These are phyloP conservation scores for Oryza meyeriana DNA, from an alignment of 176 grass and related monocot species.

Conservation along the genomic window DNA sequence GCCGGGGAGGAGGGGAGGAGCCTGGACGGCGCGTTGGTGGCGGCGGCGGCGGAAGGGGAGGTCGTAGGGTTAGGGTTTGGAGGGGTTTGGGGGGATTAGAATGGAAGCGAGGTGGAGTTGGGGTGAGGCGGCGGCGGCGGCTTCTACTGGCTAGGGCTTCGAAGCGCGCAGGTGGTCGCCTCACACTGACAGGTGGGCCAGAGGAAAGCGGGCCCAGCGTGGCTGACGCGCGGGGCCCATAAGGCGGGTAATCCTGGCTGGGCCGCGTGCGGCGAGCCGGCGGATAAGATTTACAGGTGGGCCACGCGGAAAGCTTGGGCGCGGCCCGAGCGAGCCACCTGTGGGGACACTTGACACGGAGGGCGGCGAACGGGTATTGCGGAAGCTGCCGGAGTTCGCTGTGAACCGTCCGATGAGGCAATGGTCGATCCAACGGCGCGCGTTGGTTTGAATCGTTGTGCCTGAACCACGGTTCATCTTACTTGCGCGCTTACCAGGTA, in stretches of 20 bases:
- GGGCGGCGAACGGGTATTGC: neutral
- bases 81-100: conserved; percentile 14
- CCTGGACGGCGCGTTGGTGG: neutral
- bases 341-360: too few species aligned
- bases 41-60: neutral
- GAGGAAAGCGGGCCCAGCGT: too few species aligned
- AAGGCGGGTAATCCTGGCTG: neutral
- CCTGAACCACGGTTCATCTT: too few species aligned
- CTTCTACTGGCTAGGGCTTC: conserved; percentile 16
- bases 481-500: too few species aligned
- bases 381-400: neutral
- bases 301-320: neutral
- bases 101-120: neutral
- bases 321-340: neutral
- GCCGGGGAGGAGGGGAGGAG: neutral
- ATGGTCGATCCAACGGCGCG: neutral
- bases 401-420: neutral
- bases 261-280: neutral
- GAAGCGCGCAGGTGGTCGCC: neutral
- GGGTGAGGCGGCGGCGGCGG: conserved; percentile 5
- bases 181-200: neutral
- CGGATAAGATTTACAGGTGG: conserved; percentile 18
- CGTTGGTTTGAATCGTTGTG: neutral
- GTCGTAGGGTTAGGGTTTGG: conserved; percentile 54
- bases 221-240: neutral